Percentiles rank a stretch among this genome's conserved stretches.
Conservation (phyloP, 371 early-diverging fungal species). For the Thermomucor indicae-seudaticae region DNA sequence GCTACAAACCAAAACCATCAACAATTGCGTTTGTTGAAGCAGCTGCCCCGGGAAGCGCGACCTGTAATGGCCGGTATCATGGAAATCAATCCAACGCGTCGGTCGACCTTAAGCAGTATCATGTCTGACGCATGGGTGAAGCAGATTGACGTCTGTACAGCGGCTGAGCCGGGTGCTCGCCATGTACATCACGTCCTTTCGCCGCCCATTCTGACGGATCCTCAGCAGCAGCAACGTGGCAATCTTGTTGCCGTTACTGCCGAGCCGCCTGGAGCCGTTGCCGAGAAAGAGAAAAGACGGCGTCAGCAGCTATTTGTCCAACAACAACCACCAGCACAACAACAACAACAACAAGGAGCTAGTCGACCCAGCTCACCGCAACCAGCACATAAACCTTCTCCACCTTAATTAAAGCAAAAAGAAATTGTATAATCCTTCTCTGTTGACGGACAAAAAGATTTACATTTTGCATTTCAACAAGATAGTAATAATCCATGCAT, state of each 20-base stretch:
- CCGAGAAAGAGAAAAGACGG: constrained; percentile 19
- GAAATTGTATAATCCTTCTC: too few relatives aligned
- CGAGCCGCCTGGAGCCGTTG: constrained; percentile 19
- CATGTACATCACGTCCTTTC: constrained; percentile 48
- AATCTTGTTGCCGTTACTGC: constrained; percentile 15
- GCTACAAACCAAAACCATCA: constrained; percentile 38
- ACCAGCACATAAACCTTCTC: too few relatives aligned
- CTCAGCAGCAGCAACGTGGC: constrained; percentile 3
- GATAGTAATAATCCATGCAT: too few relatives aligned
- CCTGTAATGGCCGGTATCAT: constrained; percentile 45
- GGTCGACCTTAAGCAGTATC: constrained; percentile 39
- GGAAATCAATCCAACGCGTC: constrained; percentile 46
- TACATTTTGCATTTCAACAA: too few relatives aligned
- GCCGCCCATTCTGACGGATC: neutral
- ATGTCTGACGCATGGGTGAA: constrained; percentile 54
- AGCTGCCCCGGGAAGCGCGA: constrained; percentile 48
- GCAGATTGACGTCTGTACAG: constrained; percentile 53
- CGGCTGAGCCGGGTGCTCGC: constrained; percentile 34
- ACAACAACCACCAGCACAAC: too few relatives aligned
- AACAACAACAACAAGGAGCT: too few relatives aligned
- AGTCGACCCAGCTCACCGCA: too few relatives aligned
- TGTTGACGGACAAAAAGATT: too few relatives aligned
- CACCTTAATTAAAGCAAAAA: too few relatives aligned
- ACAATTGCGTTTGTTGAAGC: constrained; percentile 41
- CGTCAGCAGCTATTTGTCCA: constrained; percentile 1